phyloP scores from a whole-genome alignment of 495 filamentous ascomycete species.

The Penicillium daleae region DNA sequence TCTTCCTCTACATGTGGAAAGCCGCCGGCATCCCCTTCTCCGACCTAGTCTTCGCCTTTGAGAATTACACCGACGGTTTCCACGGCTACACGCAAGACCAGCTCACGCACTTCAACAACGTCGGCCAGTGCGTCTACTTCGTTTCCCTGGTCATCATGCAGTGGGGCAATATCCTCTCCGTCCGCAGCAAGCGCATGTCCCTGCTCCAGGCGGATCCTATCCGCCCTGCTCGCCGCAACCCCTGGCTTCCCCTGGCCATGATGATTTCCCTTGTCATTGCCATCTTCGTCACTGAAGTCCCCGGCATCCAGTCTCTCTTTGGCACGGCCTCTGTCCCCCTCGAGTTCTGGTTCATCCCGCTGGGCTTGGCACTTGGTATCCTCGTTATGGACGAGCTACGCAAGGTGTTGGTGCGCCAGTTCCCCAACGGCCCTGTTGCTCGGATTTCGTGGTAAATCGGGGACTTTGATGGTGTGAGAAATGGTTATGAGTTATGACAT shows the following conservation, averaged over 20 bases:
- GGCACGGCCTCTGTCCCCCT: conserved; percentile 51
- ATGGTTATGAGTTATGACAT: background rate
- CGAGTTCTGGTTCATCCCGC: conserved; percentile 56
- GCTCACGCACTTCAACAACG: conserved; percentile 47
- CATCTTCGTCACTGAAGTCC: conserved; percentile 56
- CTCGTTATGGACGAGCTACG: conserved; percentile 54
- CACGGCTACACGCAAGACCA: conserved; percentile 49
- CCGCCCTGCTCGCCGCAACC: conserved; percentile 50
- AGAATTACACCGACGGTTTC: conserved; percentile 50
- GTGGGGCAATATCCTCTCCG: conserved; percentile 54
- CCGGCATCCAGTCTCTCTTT: conserved; percentile 52
- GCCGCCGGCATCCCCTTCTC: conserved; percentile 48
- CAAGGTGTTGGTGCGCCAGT: conserved; percentile 49
- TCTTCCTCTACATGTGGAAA: conserved; percentile 54
- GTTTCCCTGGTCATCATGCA: conserved; percentile 66
- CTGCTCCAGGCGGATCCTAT: conserved; percentile 57
- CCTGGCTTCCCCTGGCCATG: conserved; percentile 50
- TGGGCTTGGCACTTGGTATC: conserved; percentile 52
- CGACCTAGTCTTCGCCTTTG: conserved; percentile 52
- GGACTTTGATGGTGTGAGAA: too few relatives aligned
- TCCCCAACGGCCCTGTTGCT: conserved; percentile 46
- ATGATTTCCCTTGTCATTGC: conserved; percentile 52
- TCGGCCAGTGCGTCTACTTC: conserved; percentile 71
- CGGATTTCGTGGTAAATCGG: conserved; percentile 53
- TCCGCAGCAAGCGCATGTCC: conserved; percentile 54